These are phyloP conservation scores for Ustilago bromivora DNA, from an alignment of 1,284 basidiomycete genomes.

Conservation along the genomic window DNA sequence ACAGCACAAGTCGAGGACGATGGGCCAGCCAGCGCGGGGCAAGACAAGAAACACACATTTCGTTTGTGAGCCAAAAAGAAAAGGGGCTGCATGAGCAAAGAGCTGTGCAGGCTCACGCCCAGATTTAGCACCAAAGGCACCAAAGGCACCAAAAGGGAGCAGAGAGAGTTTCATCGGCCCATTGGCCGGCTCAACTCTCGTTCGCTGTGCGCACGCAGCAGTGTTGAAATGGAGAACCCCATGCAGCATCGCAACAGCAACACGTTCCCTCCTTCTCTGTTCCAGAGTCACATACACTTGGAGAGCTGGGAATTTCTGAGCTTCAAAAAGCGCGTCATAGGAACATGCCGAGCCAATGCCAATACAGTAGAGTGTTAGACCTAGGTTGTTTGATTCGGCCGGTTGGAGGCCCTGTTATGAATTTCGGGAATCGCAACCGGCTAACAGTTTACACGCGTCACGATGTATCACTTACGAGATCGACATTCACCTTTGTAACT, in stretches of 20 bases:
- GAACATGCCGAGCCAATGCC: not conserved
- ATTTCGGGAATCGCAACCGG: conserved; percentile 12
- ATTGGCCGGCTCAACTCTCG: not conserved
- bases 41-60: not conserved
- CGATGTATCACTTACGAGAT: conserved; percentile 16
- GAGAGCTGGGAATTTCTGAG: not conserved
- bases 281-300: too few relatives aligned
- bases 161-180: not conserved
- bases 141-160: not conserved
- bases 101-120: not conserved
- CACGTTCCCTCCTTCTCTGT: not conserved
- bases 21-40: not conserved
- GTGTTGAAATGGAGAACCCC: conserved; percentile 7
- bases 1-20: not conserved
- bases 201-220: not conserved
- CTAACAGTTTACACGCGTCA: conserved; percentile 10
- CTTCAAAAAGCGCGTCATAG: conserved; percentile 7
- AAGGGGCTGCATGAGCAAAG: conserved; percentile 10
- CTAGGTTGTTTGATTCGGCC: not conserved
- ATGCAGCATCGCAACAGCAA: not conserved
- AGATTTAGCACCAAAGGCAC: not conserved
- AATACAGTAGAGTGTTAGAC: not conserved
- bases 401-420: not conserved
- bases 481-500: conserved; percentile 7
- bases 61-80: conserved; percentile 1